Evolutionary conservation across 2,329 filamentous ascomycete species (phyloP), one percentile per base, ranked within the genome.

Genomic region (Botrytis pseudocinerea): DNA sequence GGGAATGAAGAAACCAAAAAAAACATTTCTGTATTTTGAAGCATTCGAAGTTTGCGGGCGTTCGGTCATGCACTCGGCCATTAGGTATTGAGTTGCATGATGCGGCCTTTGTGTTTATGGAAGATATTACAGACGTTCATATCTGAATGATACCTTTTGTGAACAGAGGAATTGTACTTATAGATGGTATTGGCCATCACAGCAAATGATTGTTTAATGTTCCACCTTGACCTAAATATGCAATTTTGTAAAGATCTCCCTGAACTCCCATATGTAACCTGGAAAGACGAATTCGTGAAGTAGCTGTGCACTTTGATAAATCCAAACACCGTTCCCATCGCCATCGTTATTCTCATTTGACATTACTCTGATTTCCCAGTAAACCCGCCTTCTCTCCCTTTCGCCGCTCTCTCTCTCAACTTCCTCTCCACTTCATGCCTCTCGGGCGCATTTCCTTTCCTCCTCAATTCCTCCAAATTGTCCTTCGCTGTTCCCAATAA

Each of bases 401-500:
- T 77, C 68, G 73, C 72, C 44, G 77, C 77, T 69, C 77, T 76
- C 20, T 79, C 64, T 38, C 35, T 74, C 70, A 74, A 76, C 74
- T 79, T 77, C 9, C 75, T 74, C 68, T 77, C 75, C n/a, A 77
- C 78, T 72, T 78, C 77, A 69, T 61, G 60, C 18, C 60, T 57
- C 62, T 40, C 51, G 8, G 65, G 65, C 38, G 48, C 48, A 68
- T 51, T 63, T 46, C 51, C 73, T 51, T 71, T 71, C 54, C 46
- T 73, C 48, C 64, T 75, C 64, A 51, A 74, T 42, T 65, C 75
- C 66, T 75, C 71, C 60, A 77, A 69, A n/a, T 70, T 74, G 60
- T 72, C 74, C 73, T 74, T 77, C 68, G 69, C 73, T 44, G 72
- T 74, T 62, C 74, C 77, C 22, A 78, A 69, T 35, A 81, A 74